A percentile compares a stretch with the other conserved stretches of the same genome.
Evolutionary conservation across 116 monocot genomes (phyloP).

Genomic region (Trichopus zeylanicus): DNA sequence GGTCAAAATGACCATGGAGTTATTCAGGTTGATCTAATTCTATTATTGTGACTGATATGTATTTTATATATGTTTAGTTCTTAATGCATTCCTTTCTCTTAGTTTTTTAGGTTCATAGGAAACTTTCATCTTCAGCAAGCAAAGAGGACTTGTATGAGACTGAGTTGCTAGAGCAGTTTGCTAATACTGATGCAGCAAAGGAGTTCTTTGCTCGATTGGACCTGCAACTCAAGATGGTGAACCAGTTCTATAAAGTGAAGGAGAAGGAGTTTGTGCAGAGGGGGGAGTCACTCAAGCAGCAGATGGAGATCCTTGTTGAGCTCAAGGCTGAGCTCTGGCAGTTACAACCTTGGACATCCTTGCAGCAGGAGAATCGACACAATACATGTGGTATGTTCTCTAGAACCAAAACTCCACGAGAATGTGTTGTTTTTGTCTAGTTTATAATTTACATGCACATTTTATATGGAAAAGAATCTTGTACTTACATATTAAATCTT

Average conservation of each 20-base stretch:
- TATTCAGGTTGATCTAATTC: constrained; percentile 57
- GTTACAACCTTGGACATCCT: constrained; percentile 22
- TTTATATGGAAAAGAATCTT: no score
- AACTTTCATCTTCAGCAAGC: constrained; percentile 49
- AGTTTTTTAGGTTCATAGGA: constrained; percentile 53
- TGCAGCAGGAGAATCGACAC: constrained; percentile 54
- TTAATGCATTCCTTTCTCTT: background rate
- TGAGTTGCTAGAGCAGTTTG: constrained; percentile 52
- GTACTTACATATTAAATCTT: no score
- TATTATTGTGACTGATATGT: background rate
- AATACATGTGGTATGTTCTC: constrained; percentile 50
- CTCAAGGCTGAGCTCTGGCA: constrained; percentile 56
- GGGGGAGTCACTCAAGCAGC: constrained; percentile 75
- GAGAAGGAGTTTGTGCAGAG: constrained; percentile 80
- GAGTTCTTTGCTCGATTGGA: constrained; percentile 71
- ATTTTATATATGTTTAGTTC: no score
- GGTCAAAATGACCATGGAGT: constrained; percentile 48
- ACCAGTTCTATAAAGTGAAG: constrained; percentile 73
- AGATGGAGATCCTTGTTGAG: constrained; percentile 76
- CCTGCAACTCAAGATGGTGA: constrained; percentile 75
- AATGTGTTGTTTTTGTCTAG: no score
- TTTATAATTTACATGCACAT: no score
- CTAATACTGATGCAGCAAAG: constrained; percentile 40
- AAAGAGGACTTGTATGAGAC: constrained; percentile 67
- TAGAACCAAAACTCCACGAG: no score